Evolutionary conservation across 108 stramenopile genomes (phyloP).

Genomic region (Nitzschia sp.): DNA sequence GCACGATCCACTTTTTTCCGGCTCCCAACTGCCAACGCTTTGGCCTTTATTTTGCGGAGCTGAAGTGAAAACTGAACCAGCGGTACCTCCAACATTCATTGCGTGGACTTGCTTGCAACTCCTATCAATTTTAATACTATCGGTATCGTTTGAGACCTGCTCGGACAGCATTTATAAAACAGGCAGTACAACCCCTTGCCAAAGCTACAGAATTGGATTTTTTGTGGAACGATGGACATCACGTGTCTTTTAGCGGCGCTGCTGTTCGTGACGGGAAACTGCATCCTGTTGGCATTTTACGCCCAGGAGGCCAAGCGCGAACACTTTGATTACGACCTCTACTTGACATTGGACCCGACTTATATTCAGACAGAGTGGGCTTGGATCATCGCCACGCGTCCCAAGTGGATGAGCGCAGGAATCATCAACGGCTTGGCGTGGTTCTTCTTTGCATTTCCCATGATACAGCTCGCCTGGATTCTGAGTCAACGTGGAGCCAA

Average conservation of each 20-base stretch:
- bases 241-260: constrained; percentile 27
- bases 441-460: constrained; percentile 65
- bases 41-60: no score
- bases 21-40: no score
- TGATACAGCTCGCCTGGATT: constrained; percentile 70
- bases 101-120: no score
- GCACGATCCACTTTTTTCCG: no score
- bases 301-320: constrained; percentile 1
- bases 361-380: constrained; percentile 59
- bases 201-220: no score
- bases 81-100: no score
- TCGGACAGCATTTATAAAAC: no score
- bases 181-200: no score
- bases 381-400: constrained; percentile 20
- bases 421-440: constrained; percentile 58
- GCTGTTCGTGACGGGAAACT: constrained; percentile 17
- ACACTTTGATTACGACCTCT: constrained; percentile 18
- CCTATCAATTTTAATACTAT: no score
- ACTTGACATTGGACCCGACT: constrained; percentile 53
- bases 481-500: constrained; percentile 54
- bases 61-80: no score
- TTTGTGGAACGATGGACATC: constrained; percentile 18
- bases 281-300: constrained; percentile 8
- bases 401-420: constrained; percentile 14
- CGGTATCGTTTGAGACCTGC: no score